A percentile compares a stretch with the other conserved stretches of the same genome.
phyloP scores from a whole-genome alignment of 2,329 filamentous ascomycete species.

The Claviceps africana region DNA sequence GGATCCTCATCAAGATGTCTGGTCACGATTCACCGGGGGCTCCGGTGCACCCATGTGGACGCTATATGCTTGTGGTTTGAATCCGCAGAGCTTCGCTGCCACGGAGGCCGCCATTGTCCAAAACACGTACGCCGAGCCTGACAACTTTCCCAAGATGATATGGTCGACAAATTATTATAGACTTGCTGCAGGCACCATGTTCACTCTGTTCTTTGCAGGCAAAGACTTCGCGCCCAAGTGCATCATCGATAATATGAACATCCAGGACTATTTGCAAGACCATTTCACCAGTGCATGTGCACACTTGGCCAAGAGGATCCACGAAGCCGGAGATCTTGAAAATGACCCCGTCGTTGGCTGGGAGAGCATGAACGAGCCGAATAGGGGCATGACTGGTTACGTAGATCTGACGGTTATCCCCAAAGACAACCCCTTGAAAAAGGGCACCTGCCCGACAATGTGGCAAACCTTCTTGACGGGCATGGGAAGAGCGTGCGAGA shows the following conservation, averaged over 20 bases:
- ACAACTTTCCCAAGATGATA: constrained; percentile 92
- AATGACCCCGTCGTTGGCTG: constrained; percentile 82
- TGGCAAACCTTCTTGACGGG: constrained; percentile 90
- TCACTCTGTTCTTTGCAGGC: constrained; percentile 87
- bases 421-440: constrained; percentile 76
- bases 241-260: constrained; percentile 86
- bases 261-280: constrained; percentile 83
- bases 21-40: constrained; percentile 87
- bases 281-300: constrained; percentile 73
- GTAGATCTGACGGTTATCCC: constrained; percentile 71
- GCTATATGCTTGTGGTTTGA: constrained; percentile 80
- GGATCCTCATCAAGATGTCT: constrained; percentile 98
- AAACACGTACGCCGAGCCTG: constrained; percentile 78
- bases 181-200: constrained; percentile 76
- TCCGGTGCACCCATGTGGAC: constrained; percentile 98
- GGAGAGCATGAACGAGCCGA: constrained; percentile 94
- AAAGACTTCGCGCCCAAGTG: constrained; percentile 90
- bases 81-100: constrained; percentile 69
- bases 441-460: constrained; percentile 82
- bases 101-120: constrained; percentile 92
- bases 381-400: constrained; percentile 73
- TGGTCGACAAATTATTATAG: constrained; percentile 97
- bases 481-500: constrained; percentile 79
- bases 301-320: constrained; percentile 70
- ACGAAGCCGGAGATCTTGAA: constrained; percentile 79